Percentiles rank a stretch among this genome's conserved stretches.
Conservation (phyloP, 140 eudicot genomes). For the Oenanthe javanica region DNA sequence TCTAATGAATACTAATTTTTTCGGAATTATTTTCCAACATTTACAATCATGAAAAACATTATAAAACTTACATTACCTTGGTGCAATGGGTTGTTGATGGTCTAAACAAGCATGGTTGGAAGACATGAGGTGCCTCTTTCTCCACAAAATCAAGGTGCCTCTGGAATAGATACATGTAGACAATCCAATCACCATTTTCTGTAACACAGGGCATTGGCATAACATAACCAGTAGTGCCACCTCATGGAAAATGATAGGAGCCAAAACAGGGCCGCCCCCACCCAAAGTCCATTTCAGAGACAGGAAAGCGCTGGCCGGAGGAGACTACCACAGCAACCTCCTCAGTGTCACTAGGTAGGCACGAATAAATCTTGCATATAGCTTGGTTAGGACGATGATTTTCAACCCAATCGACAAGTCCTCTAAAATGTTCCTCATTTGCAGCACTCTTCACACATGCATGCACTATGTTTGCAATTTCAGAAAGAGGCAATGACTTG, state of each 20-base stretch:
- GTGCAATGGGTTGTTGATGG: too few relatives aligned
- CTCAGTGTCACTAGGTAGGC: not conserved
- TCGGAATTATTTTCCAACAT: too few relatives aligned
- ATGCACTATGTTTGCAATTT: slow-evolving; percentile 32
- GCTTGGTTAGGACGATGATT: slow-evolving; percentile 27
- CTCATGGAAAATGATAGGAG: slow-evolving; percentile 44
- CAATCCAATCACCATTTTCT: slow-evolving; percentile 49
- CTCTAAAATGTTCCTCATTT: slow-evolving; percentile 37
- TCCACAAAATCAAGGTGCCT: slow-evolving; percentile 38
- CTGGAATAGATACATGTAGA: slow-evolving; percentile 45
- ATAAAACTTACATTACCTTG: too few relatives aligned
- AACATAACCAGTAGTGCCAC: slow-evolving; percentile 36
- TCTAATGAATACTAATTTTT: too few relatives aligned
- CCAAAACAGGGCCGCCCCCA: slow-evolving; percentile 51
- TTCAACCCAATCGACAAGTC: slow-evolving; percentile 53
- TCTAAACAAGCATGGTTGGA: slow-evolving; percentile 25
- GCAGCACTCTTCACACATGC: slow-evolving; percentile 20
- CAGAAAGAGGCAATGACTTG: slow-evolving; percentile 22
- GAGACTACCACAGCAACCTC: slow-evolving; percentile 45
- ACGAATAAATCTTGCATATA: slow-evolving; percentile 21
- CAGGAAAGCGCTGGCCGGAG: slow-evolving; percentile 36
- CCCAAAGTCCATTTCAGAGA: slow-evolving; percentile 42
- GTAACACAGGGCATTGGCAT: slow-evolving; percentile 45
- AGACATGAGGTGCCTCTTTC: slow-evolving; percentile 25
- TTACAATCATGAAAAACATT: too few relatives aligned